Evolutionary conservation across 2,329 filamentous ascomycete species (phyloP), one percentile per base, ranked within the genome.

Genomic region (Eutypa lata): DNA sequence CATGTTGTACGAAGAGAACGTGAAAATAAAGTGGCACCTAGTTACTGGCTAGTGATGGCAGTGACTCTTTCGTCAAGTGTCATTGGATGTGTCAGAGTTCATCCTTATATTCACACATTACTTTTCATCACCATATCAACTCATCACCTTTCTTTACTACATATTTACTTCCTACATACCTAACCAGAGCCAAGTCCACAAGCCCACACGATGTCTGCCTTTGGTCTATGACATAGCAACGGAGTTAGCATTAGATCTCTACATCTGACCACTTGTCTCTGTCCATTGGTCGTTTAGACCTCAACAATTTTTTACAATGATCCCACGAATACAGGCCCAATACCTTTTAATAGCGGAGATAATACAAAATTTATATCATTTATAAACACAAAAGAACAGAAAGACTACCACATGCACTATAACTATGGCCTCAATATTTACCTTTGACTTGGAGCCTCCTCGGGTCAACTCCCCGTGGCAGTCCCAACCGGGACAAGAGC

Each of bases 381-480:
- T 55, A 26, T 52, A 57, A 63, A 57, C 26, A 42, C 2, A 42
- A 42, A 37, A 3, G 57, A 63, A 57, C 26, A 42, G 5, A 42
- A 42, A 37, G 3, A 13, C 7, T n/a, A 18, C 26, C 43, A 16
- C n/a, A 21, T 5, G 13, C 18, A 37, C 18, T 19, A 19, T 22
- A 31, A 61, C 10, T 51, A 95, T 94, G 90, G 93, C 94, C 53
- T 97, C 93, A 13, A 90, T 99, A 61, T 99, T 99, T 69, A 97
- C 93, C 0, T 99, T 90, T 68, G 91, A 97, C 57, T 86, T 90
- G 2, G 88, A 96, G 59, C 90, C 91, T 45, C 90, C 90, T 2
- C 80, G 90, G 69, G 91, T 97, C 35, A 88, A 89, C 14, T 97
- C 93, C 18, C 94, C 94, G 16, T 99, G 94, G 94, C 81, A 88